Conservation (phyloP, 306 rosid genomes). For the Gynostemma pentaphyllum region DNA sequence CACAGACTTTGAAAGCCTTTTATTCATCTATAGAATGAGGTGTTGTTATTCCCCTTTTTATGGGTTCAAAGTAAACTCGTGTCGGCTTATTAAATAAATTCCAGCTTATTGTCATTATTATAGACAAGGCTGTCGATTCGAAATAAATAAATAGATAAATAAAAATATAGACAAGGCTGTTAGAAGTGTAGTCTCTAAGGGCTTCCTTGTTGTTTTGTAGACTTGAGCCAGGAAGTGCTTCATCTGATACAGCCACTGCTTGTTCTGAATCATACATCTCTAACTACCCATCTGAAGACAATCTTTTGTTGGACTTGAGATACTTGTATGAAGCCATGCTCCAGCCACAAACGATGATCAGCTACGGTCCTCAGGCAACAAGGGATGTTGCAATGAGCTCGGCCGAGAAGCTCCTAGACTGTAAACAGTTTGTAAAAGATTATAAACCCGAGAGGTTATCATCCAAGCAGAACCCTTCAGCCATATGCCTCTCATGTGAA, state of each 20-base stretch:
- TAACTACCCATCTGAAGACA: slow-evolving; percentile 49
- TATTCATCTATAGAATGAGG: background rate
- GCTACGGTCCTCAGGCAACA: slow-evolving; percentile 34
- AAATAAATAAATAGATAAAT: no score
- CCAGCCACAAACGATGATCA: slow-evolving; percentile 58
- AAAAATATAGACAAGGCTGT: background rate
- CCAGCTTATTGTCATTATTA: background rate
- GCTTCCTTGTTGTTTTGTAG: slow-evolving; percentile 25
- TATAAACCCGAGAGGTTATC: slow-evolving; percentile 34
- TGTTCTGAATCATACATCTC: slow-evolving; percentile 25
- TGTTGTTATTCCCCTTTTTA: background rate
- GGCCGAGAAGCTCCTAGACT: slow-evolving; percentile 74
- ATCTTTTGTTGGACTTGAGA: slow-evolving; percentile 53
- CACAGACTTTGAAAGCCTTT: background rate
- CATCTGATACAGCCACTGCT: slow-evolving; percentile 20
- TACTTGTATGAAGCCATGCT: slow-evolving; percentile 63
- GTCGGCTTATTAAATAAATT: background rate
- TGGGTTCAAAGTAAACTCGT: background rate
- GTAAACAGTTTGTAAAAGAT: slow-evolving; percentile 90
- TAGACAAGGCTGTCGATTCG: no score
- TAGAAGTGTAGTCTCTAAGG: background rate
- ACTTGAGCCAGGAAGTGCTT: slow-evolving; percentile 36
- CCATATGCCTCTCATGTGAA: slow-evolving; percentile 39
- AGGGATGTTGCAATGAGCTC: slow-evolving; percentile 47
- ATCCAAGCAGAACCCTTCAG: slow-evolving; percentile 16